A percentile compares a stretch with the other conserved stretches of the same genome.
phyloP scores from a whole-genome alignment of 352 stramenopile genomes.

The Phytophthora sansomeana region DNA sequence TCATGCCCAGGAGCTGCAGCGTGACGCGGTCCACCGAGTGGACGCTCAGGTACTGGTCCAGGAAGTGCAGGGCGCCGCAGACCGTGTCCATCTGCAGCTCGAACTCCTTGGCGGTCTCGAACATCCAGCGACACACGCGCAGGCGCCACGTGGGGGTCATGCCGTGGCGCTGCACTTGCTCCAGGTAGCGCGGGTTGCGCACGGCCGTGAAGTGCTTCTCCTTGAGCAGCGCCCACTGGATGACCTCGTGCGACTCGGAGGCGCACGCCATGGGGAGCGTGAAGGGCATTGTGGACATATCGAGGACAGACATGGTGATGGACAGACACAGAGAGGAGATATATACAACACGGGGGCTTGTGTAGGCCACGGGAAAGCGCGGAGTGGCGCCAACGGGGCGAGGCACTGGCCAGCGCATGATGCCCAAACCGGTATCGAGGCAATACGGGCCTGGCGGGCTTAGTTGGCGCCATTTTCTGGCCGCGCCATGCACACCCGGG shows the following conservation, averaged over 20 bases:
- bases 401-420: constrained; percentile 36
- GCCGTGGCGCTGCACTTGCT: constrained; percentile 55
- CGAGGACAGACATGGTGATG: constrained; percentile 13
- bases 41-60: constrained; percentile 74
- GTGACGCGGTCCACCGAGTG: constrained; percentile 79
- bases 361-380: constrained; percentile 40
- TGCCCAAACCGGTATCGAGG: constrained; percentile 24
- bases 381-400: constrained; percentile 39
- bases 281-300: constrained; percentile 37
- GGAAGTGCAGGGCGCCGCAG: constrained; percentile 66
- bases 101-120: constrained; percentile 79
- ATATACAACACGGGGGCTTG: constrained; percentile 40
- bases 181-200: constrained; percentile 56
- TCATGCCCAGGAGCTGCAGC: constrained; percentile 77
- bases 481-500: constrained; percentile 20
- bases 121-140: constrained; percentile 86
- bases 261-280: constrained; percentile 31
- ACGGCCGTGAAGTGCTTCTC: constrained; percentile 39
- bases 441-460: constrained; percentile 23
- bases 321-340: constrained; percentile 12
- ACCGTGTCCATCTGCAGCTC: constrained; percentile 73
- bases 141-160: constrained; percentile 73
- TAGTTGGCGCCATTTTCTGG: constrained; percentile 2
- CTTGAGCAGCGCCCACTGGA: constrained; percentile 52
- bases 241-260: constrained; percentile 36